phyloP scores from a whole-genome alignment of 768 basidiomycete species.

The Epithele typhae region DNA sequence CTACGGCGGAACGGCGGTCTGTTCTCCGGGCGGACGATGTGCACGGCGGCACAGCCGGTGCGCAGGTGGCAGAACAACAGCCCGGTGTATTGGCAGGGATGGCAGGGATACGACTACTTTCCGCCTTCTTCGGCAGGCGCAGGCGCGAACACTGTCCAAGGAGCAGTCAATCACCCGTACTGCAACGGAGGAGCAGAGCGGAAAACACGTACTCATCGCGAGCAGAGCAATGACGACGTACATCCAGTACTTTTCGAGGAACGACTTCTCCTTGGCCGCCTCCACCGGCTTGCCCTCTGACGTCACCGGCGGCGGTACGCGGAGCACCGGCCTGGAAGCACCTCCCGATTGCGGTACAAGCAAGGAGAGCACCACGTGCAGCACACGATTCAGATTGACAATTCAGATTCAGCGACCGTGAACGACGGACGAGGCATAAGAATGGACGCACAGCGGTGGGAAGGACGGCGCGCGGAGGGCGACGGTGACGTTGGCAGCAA shows the following conservation, averaged over 20 bases:
- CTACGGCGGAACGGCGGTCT: too few relatives aligned
- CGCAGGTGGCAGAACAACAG: too few relatives aligned
- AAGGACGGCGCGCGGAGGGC: constrained; percentile 38
- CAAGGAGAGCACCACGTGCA: too few relatives aligned
- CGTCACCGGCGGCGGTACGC: constrained; percentile 61
- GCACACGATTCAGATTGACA: background rate
- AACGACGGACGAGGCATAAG: background rate
- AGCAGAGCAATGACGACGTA: constrained; percentile 61
- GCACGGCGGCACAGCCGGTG: too few relatives aligned
- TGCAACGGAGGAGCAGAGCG: too few relatives aligned
- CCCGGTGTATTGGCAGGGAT: too few relatives aligned
- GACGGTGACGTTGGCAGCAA: constrained; percentile 53
- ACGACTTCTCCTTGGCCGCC: constrained; percentile 65
- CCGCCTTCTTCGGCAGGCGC: constrained; percentile 12
- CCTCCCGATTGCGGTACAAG: too few relatives aligned
- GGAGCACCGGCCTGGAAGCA: constrained; percentile 58
- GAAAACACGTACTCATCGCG: constrained; percentile 42
- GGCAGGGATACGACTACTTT: too few relatives aligned
- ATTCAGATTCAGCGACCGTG: background rate
- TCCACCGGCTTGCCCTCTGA: constrained; percentile 60
- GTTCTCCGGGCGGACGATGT: too few relatives aligned
- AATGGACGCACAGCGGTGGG: constrained; percentile 52
- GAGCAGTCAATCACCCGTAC: background rate
- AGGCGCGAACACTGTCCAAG: constrained; percentile 6
- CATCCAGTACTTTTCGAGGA: constrained; percentile 90